A percentile compares a stretch with the other conserved stretches of the same genome.
Evolutionary conservation across 176 grass and related monocot species (phyloP).

Genomic region (Saccharum officinarum): DNA sequence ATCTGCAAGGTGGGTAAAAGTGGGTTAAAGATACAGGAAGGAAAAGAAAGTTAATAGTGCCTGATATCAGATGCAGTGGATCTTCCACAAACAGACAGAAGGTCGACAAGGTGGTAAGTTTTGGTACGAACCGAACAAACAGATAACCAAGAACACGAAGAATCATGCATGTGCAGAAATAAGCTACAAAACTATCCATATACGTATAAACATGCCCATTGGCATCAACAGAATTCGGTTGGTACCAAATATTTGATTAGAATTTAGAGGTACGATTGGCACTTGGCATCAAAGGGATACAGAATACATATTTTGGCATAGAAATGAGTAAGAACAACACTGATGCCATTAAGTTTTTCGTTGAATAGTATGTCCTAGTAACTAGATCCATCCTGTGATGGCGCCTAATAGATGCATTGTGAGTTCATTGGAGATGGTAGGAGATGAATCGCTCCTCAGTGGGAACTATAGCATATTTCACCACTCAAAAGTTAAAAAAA

Average conservation of each 20-base stretch:
- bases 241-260: slow-evolving; percentile 7
- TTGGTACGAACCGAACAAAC: neutral
- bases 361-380: neutral
- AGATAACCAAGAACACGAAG: neutral
- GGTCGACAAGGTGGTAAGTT: neutral
- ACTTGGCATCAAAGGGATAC: neutral
- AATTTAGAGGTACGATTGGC: neutral
- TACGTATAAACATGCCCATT: neutral
- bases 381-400: neutral
- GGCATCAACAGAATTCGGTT: neutral
- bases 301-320: neutral
- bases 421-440: slow-evolving; percentile 8
- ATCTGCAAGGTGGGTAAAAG: slow-evolving; percentile 52
- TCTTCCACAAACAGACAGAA: slow-evolving; percentile 29
- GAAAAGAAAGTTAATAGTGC: neutral
- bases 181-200: neutral
- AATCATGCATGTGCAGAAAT: neutral
- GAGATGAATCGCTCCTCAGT: neutral
- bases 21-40: neutral
- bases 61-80: slow-evolving; percentile 20
- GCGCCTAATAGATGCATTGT: neutral
- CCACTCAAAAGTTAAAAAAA: neutral
- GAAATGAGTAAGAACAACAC: neutral
- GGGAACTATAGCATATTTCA: slow-evolving; percentile 11
- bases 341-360: neutral